Evolutionary conservation across 2,329 filamentous ascomycete genomes (phyloP).

Genomic region (Escovopsis weberi): DNA sequence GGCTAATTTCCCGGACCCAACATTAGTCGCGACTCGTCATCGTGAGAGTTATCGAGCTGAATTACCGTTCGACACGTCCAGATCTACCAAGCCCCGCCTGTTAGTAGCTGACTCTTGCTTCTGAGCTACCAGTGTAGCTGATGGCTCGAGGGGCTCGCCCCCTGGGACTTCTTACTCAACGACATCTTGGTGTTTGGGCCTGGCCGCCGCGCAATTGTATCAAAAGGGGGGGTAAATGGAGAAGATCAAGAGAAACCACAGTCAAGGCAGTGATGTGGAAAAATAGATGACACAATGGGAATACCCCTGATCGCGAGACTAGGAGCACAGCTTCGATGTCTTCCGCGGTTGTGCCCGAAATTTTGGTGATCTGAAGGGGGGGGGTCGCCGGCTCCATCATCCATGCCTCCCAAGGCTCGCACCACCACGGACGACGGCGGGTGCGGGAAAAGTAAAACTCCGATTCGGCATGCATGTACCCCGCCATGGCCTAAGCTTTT

Average conservation of each 20-base stretch:
- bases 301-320: constrained; percentile 12
- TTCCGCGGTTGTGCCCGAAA: constrained; percentile 16
- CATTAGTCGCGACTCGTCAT: constrained; percentile 8
- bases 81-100: constrained; percentile 36
- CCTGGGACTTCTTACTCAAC: constrained; percentile 20
- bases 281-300: neutral
- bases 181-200: constrained; percentile 20
- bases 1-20: constrained; percentile 26
- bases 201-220: constrained; percentile 15
- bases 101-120: constrained; percentile 19
- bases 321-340: constrained; percentile 17
- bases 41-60: constrained; percentile 3
- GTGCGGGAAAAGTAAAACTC: constrained; percentile 21
- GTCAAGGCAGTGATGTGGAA: neutral
- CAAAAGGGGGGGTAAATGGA: neutral
- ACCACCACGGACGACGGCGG: constrained; percentile 12
- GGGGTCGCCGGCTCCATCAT: constrained; percentile 8
- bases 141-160: neutral
- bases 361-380: constrained; percentile 18
- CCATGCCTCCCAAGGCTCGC: constrained; percentile 5
- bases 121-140: constrained; percentile 5
- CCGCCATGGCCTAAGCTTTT: constrained; percentile 6
- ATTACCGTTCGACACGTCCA: constrained; percentile 74
- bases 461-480: constrained; percentile 9
- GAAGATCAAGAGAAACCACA: constrained; percentile 2